Conservation (phyloP, 1,284 basidiomycete genomes). For the Papiliotrema nemorosa region DNA sequence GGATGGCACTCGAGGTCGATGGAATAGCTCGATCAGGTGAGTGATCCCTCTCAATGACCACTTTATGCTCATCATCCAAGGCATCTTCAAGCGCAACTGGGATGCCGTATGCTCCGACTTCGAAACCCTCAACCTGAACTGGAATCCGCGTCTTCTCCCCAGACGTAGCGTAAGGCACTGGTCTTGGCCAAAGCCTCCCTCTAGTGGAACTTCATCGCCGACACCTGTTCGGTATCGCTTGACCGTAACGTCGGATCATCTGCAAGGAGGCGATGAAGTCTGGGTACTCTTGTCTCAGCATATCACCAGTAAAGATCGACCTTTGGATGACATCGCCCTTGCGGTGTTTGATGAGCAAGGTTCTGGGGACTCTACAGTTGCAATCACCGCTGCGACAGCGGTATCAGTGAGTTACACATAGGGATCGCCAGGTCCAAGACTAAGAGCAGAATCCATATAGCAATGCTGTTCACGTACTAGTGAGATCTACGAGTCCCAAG, state of each 20-base stretch:
- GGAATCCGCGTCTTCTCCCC: constrained; percentile 69
- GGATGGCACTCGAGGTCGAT: background rate
- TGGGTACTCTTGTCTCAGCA: constrained; percentile 83
- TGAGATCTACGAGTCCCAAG: constrained; percentile 30
- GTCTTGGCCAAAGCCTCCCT: constrained; percentile 53
- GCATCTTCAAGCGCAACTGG: constrained; percentile 57
- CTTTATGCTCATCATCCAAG: background rate
- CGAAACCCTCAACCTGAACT: constrained; percentile 80
- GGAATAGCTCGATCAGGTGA: background rate
- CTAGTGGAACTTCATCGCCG: background rate
- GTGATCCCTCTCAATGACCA: too few relatives aligned
- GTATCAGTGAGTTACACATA: too few relatives aligned
- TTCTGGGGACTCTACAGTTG: too few relatives aligned
- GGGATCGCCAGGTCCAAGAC: too few relatives aligned
- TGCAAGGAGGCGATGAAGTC: constrained; percentile 49
- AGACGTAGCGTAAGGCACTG: constrained; percentile 62
- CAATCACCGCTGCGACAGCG: too few relatives aligned
- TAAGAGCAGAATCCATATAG: constrained; percentile 60
- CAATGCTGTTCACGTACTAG: constrained; percentile 71
- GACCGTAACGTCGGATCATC: background rate
- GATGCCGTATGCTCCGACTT: constrained; percentile 69
- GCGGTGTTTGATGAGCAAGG: constrained; percentile 52
- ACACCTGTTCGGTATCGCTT: background rate
- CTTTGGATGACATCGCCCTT: constrained; percentile 67
- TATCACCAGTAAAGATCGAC: constrained; percentile 57